Evolutionary conservation across 495 filamentous ascomycete genomes (phyloP).

Genomic region (Penicillium lividum): DNA sequence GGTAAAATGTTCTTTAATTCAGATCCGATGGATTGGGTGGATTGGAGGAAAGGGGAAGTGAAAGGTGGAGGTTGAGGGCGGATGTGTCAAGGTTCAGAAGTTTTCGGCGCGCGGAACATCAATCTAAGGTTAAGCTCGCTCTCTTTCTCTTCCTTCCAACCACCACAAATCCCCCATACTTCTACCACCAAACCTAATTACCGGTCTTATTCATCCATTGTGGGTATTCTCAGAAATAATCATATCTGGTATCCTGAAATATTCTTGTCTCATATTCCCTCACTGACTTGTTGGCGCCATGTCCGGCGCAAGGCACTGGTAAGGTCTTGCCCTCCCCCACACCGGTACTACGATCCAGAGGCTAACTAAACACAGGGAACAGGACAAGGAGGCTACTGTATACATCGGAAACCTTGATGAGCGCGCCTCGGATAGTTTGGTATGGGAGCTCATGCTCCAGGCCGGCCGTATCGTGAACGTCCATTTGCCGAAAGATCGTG

Average conservation of each 20-base stretch:
- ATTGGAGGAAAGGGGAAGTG: background rate
- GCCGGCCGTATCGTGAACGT: conserved; percentile 96
- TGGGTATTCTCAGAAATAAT: background rate
- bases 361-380: conserved; percentile 66
- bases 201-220: background rate
- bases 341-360: background rate
- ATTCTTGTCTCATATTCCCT: background rate
- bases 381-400: conserved; percentile 97
- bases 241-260: background rate
- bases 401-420: conserved; percentile 99
- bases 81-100: conserved; percentile 29
- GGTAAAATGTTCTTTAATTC: background rate
- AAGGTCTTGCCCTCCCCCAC: conserved; percentile 25
- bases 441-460: conserved; percentile 98
- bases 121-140: conserved; percentile 17
- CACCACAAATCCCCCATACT: background rate
- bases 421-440: conserved; percentile 82
- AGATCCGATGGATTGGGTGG: background rate
- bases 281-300: conserved; percentile 39
- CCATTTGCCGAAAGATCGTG: conserved; percentile 95
- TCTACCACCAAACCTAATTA: background rate
- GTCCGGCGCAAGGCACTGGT: conserved; percentile 83
- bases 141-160: conserved; percentile 1
- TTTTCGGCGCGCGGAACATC: conserved; percentile 30
- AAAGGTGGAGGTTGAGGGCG: conserved; percentile 11